phyloP scores from a whole-genome alignment of 352 stramenopile species.

The Achlya hypogyna region DNA sequence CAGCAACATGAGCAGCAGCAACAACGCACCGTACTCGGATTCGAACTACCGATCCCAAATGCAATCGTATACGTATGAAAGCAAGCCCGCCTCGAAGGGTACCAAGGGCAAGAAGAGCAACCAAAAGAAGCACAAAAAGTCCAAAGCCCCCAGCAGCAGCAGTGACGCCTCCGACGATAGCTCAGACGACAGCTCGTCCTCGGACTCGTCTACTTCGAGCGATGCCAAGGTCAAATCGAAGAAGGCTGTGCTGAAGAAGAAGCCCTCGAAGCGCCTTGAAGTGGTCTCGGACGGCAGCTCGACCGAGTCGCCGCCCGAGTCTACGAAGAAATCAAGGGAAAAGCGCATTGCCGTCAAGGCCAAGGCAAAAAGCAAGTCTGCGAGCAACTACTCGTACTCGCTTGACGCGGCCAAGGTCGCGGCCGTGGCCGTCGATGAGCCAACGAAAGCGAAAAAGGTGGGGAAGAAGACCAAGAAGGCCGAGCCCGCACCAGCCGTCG shows the following conservation, averaged over 20 bases:
- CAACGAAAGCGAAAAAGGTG: not conserved
- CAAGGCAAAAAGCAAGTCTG: not conserved
- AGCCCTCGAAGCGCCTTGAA: not conserved
- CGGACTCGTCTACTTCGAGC: not conserved
- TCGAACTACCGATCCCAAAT: slow-evolving; percentile 7
- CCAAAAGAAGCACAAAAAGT: slow-evolving; percentile 17
- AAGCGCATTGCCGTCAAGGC: not conserved
- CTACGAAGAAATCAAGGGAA: slow-evolving; percentile 9
- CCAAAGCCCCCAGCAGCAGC: not conserved
- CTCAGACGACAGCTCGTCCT: not conserved
- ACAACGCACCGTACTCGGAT: slow-evolving; percentile 8
- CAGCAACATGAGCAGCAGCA: not conserved
- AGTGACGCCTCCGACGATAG: not conserved
- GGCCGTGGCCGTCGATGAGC: not conserved
- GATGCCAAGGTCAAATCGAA: slow-evolving; percentile 12
- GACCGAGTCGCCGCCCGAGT: slow-evolving; percentile 14
- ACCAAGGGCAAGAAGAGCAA: slow-evolving; percentile 5
- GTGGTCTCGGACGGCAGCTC: not conserved
- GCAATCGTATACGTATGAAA: slow-evolving; percentile 8
- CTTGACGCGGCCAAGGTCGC: slow-evolving; percentile 9
- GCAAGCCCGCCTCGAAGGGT: not conserved
- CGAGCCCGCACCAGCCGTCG: not conserved
- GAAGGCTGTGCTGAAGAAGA: not conserved
- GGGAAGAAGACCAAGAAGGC: slow-evolving; percentile 20
- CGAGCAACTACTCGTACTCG: slow-evolving; percentile 11